Evolutionary conservation across 352 stramenopile genomes (phyloP).

Genomic region (Globisporangium irregulare): DNA sequence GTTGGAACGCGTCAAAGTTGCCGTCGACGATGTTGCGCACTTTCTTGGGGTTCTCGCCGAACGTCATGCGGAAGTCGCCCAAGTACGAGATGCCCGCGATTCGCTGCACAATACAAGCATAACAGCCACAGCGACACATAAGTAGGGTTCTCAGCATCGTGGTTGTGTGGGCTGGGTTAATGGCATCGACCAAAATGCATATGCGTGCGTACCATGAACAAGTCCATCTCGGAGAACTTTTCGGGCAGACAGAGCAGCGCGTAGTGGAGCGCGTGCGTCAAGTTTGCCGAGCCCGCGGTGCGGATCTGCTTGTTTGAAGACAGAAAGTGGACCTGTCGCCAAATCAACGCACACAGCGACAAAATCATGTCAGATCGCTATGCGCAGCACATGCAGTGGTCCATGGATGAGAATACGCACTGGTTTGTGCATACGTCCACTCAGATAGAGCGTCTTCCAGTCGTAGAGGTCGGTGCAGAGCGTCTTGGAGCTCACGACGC

Average conservation of each 20-base stretch:
- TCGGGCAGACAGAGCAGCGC: constrained; percentile 71
- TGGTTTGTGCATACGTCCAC: constrained; percentile 84
- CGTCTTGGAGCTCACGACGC: constrained; percentile 78
- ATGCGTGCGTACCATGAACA: constrained; percentile 64
- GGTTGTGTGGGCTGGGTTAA: background rate
- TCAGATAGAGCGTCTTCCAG: constrained; percentile 88
- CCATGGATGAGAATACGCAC: constrained; percentile 30
- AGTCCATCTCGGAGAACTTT: constrained; percentile 76
- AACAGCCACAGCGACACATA: background rate
- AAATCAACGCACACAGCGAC: background rate
- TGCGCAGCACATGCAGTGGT: background rate
- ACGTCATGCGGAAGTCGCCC: constrained; percentile 89
- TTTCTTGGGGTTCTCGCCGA: constrained; percentile 90
- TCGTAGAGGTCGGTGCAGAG: constrained; percentile 70
- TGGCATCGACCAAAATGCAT: background rate
- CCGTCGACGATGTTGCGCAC: constrained; percentile 90
- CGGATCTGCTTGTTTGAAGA: constrained; percentile 43
- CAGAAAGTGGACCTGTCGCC: constrained; percentile 56
- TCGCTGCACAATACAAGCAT: constrained; percentile 34
- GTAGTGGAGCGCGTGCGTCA: constrained; percentile 74
- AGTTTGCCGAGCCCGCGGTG: constrained; percentile 50
- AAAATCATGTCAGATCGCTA: background rate
- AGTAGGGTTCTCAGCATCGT: background rate
- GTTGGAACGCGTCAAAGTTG: constrained; percentile 70
- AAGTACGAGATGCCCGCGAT: constrained; percentile 89